These are phyloP conservation scores for Thecaphora thlaspeos DNA, from an alignment of 1,284 basidiomycete genomes.

Conservation along the genomic window DNA sequence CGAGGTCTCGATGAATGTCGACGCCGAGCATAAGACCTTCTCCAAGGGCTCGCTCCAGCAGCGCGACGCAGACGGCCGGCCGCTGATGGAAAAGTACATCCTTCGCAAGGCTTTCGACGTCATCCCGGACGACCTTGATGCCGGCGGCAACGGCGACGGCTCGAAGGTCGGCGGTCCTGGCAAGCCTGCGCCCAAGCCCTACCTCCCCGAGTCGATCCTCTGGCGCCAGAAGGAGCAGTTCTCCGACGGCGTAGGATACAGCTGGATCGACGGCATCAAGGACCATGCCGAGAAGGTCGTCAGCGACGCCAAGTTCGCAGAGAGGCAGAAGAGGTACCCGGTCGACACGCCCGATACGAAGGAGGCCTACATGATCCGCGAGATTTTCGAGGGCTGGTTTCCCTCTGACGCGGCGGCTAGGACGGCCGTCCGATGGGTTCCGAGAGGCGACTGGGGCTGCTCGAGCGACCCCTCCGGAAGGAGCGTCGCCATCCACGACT, in stretches of 20 bases:
- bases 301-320: constrained; percentile 78
- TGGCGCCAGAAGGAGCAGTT: constrained; percentile 99
- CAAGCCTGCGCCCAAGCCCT: constrained; percentile 62
- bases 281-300: constrained; percentile 75
- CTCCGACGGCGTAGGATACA: constrained; percentile 98
- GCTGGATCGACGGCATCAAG: constrained; percentile 99
- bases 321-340: constrained; percentile 75
- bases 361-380: constrained; percentile 92
- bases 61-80: constrained; percentile 63
- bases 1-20: constrained; percentile 87
- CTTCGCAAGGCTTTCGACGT: constrained; percentile 95
- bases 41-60: constrained; percentile 75
- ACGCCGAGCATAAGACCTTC: constrained; percentile 87
- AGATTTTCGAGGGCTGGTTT: constrained; percentile 78
- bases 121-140: constrained; percentile 71
- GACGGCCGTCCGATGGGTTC: constrained; percentile 71
- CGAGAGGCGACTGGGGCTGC: constrained; percentile 92
- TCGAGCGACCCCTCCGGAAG: constrained; percentile 89
- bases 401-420: constrained; percentile 79
- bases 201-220: constrained; percentile 88
- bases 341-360: constrained; percentile 89
- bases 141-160: constrained; percentile 27
- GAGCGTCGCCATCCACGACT: constrained; percentile 91
- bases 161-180: constrained; percentile 4
- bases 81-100: constrained; percentile 71